phyloP scores from a whole-genome alignment of 2,329 filamentous ascomycete genomes.

The Monilinia laxa region DNA sequence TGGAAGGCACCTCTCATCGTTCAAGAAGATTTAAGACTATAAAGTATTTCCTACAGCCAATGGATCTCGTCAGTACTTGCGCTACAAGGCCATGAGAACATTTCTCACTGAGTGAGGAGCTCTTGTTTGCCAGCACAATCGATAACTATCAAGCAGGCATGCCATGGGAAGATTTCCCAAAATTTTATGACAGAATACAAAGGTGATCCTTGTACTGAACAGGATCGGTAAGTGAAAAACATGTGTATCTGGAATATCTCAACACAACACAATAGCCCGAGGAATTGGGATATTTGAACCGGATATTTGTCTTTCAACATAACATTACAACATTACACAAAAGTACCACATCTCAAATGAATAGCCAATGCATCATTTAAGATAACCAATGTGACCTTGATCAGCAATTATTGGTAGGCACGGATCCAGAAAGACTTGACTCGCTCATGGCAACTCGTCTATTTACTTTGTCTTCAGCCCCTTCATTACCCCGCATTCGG shows the following conservation, averaged over 20 bases:
- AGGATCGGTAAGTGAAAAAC: not conserved
- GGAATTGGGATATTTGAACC: too few species aligned
- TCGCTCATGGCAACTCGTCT: not conserved
- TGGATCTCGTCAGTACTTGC: not conserved
- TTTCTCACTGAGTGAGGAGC: too few species aligned
- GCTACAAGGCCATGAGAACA: not conserved
- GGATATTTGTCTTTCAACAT: not conserved
- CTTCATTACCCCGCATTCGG: too few species aligned
- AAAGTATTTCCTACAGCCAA: not conserved
- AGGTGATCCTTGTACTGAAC: too few species aligned
- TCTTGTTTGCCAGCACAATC: too few species aligned
- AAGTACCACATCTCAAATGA: not conserved
- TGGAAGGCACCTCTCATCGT: not conserved
- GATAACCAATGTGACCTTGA: not conserved
- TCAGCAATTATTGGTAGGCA: not conserved
- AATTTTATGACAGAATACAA: too few species aligned
- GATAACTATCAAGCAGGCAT: too few species aligned
- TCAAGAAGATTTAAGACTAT: too few species aligned
- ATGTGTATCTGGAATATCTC: not conserved
- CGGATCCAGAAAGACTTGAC: not conserved
- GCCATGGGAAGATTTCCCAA: too few species aligned
- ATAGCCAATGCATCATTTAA: too few species aligned
- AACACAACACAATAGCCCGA: not conserved
- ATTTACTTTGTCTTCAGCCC: too few species aligned
- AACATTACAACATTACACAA: not conserved